Percentiles rank a stretch among this genome's conserved stretches.
Evolutionary conservation across 2,329 filamentous ascomycete genomes (phyloP).

Genomic region (Aspergillus ochraceoroseus): DNA sequence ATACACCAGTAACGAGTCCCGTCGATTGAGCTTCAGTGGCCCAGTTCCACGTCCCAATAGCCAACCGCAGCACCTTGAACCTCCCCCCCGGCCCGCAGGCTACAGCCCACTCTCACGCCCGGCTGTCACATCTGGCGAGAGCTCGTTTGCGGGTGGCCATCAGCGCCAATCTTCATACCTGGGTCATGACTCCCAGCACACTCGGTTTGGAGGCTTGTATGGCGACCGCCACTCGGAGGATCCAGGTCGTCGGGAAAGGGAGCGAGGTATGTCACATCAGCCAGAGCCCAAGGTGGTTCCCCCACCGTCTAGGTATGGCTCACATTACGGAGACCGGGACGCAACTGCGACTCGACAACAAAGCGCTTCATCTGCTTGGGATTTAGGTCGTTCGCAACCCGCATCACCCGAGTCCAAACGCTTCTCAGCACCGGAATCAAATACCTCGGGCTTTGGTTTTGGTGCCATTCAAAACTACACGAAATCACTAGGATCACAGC

Average conservation of each 20-base stretch:
- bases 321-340: constrained; percentile 35
- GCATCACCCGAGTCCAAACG: constrained; percentile 39
- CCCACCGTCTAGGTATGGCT: constrained; percentile 28
- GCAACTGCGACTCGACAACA: constrained; percentile 26
- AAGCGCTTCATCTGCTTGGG: constrained; percentile 30
- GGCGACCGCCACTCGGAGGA: constrained; percentile 37
- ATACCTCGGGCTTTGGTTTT: constrained; percentile 34
- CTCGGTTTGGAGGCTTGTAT: constrained; percentile 32
- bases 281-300: constrained; percentile 29
- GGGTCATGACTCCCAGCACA: constrained; percentile 30
- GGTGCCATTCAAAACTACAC: constrained; percentile 42
- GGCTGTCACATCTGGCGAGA: constrained; percentile 21
- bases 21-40: constrained; percentile 44
- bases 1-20: constrained; percentile 28
- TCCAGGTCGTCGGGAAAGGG: constrained; percentile 33
- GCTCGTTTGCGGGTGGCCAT: constrained; percentile 22
- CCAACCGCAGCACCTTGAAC: constrained; percentile 38
- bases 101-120: constrained; percentile 37
- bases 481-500: constrained; percentile 40
- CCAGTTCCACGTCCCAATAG: constrained; percentile 42
- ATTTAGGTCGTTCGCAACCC: constrained; percentile 36
- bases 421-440: constrained; percentile 30
- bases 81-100: constrained; percentile 29
- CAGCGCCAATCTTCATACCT: constrained; percentile 30
- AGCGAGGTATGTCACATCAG: constrained; percentile 29